Evolutionary conservation across 148 eudicot genomes (phyloP).

Genomic region (Camellia sinensis): DNA sequence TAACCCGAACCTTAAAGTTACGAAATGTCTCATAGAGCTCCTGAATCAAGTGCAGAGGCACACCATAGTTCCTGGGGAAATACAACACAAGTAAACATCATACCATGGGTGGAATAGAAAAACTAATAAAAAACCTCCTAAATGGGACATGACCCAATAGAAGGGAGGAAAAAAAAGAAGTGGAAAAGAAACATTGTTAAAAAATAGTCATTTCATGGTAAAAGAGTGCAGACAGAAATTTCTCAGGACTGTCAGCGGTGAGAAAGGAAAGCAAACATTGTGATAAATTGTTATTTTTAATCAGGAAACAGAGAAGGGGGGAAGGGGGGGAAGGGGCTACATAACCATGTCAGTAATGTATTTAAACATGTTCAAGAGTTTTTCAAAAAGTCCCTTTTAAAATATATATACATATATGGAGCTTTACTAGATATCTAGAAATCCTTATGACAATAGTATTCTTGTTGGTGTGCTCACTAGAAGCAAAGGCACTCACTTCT

Average conservation of each 20-base stretch:
- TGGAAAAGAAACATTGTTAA: background rate
- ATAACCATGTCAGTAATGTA: background rate
- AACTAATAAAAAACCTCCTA: background rate
- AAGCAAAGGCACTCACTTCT: background rate
- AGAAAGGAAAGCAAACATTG: background rate
- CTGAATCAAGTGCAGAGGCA: constrained; percentile 92
- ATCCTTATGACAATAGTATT: background rate
- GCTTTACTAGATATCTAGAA: background rate
- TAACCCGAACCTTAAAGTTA: constrained; percentile 90
- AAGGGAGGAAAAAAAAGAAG: background rate
- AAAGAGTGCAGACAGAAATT: background rate
- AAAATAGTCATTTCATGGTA: background rate
- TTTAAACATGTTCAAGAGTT: background rate
- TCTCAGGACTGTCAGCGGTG: background rate
- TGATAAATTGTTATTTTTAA: too few relatives aligned
- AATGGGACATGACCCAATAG: background rate
- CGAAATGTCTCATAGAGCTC: constrained; percentile 99
- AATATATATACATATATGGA: too few relatives aligned
- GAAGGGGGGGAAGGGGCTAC: background rate
- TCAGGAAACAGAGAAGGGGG: background rate
- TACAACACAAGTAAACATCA: background rate
- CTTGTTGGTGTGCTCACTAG: background rate
- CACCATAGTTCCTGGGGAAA: constrained; percentile 76
- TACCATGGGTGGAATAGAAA: background rate
- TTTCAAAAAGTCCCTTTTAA: background rate